Percentiles rank a stretch among this genome's conserved stretches.
These are phyloP conservation scores for Camellia lanceoleosa DNA, from an alignment of 148 eudicot genomes.

Conservation along the genomic window DNA sequence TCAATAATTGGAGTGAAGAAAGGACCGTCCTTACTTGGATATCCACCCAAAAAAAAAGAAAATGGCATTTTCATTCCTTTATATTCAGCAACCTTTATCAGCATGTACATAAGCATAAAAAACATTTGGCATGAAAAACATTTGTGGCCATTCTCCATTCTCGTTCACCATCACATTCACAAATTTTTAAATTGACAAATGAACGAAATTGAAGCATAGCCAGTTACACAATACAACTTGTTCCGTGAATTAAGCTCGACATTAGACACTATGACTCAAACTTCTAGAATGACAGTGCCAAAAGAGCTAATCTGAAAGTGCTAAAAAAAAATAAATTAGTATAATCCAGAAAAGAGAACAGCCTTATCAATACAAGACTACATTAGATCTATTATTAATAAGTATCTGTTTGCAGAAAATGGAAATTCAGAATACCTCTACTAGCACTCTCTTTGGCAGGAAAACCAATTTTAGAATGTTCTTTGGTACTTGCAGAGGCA, in stretches of 20 bases:
- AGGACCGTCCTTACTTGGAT: background rate
- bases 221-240: background rate
- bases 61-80: too few species aligned
- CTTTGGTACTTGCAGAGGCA: slow-evolving; percentile 37
- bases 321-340: background rate
- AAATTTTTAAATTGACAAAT: background rate
- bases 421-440: slow-evolving; percentile 37
- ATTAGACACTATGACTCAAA: background rate
- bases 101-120: background rate
- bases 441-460: slow-evolving; percentile 28
- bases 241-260: background rate
- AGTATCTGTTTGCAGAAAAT: background rate
- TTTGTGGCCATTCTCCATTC: background rate
- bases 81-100: background rate
- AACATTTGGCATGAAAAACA: background rate
- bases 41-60: background rate
- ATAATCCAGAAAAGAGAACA: background rate
- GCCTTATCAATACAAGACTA: background rate
- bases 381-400: background rate
- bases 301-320: background rate
- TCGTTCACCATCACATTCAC: background rate
- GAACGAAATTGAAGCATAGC: background rate
- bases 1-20: background rate
- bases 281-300: background rate
- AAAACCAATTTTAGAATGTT: slow-evolving; percentile 19